Evolutionary conservation across 345 rosid genomes (phyloP).

Genomic region (Pseudoturritis turrita): DNA sequence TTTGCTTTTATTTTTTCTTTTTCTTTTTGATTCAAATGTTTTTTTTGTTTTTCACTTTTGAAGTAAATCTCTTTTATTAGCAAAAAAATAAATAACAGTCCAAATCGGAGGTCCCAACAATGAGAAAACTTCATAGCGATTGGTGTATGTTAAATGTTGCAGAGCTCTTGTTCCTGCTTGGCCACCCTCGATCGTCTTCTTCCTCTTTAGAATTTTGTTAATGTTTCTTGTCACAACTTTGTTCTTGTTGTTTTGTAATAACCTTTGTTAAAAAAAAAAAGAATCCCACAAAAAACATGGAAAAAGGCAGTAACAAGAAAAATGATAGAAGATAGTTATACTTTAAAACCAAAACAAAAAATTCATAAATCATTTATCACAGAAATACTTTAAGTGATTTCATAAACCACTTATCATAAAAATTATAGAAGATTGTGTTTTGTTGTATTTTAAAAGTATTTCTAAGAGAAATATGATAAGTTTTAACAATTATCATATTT

Average conservation of each 20-base stretch:
- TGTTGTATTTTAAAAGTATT: too few species aligned
- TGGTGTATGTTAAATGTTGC: slow-evolving; percentile 25
- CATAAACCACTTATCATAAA: too few species aligned
- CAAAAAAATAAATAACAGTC: neutral
- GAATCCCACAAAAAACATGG: too few species aligned
- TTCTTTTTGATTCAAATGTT: neutral
- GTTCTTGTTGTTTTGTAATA: slow-evolving; percentile 12
- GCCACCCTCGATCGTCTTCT: slow-evolving; percentile 25
- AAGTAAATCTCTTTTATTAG: neutral
- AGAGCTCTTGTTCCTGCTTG: slow-evolving; percentile 22
- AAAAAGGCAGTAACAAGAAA: neutral
- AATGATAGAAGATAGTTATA: neutral
- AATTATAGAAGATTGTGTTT: too few species aligned
- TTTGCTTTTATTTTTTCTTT: neutral
- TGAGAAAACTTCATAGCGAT: neutral
- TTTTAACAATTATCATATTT: too few species aligned
- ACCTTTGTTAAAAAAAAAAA: neutral
- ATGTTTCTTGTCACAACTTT: slow-evolving; percentile 12
- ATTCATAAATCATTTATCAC: too few species aligned
- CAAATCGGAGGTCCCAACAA: slow-evolving; percentile 18
- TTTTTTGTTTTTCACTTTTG: neutral
- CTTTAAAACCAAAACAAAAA: too few species aligned
- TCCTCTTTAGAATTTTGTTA: slow-evolving; percentile 21
- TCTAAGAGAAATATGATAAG: too few species aligned
- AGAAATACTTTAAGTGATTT: too few species aligned